Evolutionary conservation across 2,329 filamentous ascomycete genomes (phyloP).

Genomic region (Epichloe amarillans): DNA sequence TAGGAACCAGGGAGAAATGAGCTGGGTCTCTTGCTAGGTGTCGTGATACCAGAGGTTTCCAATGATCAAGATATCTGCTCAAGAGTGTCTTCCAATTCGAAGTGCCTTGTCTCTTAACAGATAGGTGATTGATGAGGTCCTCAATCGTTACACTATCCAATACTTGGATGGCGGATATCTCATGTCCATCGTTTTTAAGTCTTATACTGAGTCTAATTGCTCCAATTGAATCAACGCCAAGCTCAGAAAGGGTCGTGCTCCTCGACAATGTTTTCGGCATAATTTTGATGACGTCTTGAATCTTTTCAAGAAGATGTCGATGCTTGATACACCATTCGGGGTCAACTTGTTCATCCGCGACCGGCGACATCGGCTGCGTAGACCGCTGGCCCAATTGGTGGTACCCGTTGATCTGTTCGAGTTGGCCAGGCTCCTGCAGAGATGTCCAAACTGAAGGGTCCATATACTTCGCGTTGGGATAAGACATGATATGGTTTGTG

Average conservation of each 20-base stretch:
- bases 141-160: neutral
- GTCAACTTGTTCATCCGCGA: neutral
- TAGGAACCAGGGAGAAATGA: neutral
- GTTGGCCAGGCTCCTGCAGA: neutral
- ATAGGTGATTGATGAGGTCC: neutral
- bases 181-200: neutral
- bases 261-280: neutral
- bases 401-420: neutral
- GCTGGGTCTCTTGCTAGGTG: neutral
- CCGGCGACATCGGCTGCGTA: neutral
- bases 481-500: neutral
- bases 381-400: neutral
- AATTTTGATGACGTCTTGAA: neutral
- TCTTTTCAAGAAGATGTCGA: neutral
- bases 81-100: neutral
- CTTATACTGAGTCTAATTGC: neutral
- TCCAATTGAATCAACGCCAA: neutral
- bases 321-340: neutral
- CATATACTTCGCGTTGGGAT: neutral
- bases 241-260: neutral
- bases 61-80: neutral
- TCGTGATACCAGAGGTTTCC: neutral
- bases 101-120: neutral
- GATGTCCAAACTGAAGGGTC: no score
- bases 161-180: neutral